These are phyloP conservation scores for Lagenidium giganteum DNA, from an alignment of 352 stramenopile species.

Conservation along the genomic window DNA sequence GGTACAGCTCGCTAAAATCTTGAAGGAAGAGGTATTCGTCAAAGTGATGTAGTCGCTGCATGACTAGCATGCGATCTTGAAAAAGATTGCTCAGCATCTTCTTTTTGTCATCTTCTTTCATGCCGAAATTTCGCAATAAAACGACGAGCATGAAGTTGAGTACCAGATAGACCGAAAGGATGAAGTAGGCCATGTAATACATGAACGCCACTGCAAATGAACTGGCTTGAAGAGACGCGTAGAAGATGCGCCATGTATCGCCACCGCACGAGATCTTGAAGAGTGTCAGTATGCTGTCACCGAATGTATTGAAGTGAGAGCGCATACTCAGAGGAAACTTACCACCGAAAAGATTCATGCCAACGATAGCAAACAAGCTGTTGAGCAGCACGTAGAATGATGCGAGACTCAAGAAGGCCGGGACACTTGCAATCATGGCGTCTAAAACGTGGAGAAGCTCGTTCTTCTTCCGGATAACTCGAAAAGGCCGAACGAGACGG, in stretches of 20 bases:
- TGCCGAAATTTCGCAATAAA: slow-evolving; percentile 74
- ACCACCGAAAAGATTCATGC: slow-evolving; percentile 78
- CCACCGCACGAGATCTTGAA: slow-evolving; percentile 84
- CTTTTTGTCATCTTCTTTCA: slow-evolving; percentile 81
- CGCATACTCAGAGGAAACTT: slow-evolving; percentile 65
- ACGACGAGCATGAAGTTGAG: slow-evolving; percentile 87
- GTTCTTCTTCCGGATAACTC: slow-evolving; percentile 71
- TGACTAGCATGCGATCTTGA: slow-evolving; percentile 72
- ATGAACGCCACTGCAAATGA: slow-evolving; percentile 50
- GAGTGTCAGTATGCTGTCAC: slow-evolving; percentile 75
- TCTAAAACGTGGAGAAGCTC: slow-evolving; percentile 67
- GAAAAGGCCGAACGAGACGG: slow-evolving; percentile 68
- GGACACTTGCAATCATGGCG: slow-evolving; percentile 58
- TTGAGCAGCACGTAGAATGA: slow-evolving; percentile 61
- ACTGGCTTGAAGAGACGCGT: slow-evolving; percentile 53
- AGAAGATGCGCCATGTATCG: slow-evolving; percentile 79
- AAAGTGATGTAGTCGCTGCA: slow-evolving; percentile 74
- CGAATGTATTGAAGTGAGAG: slow-evolving; percentile 82
- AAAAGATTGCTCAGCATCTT: slow-evolving; percentile 69
- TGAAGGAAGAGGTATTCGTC: slow-evolving; percentile 75
- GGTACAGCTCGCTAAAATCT: slow-evolving; percentile 70
- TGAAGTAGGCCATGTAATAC: slow-evolving; percentile 75
- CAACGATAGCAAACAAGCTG: slow-evolving; percentile 77
- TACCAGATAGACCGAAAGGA: slow-evolving; percentile 60
- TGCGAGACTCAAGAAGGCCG: slow-evolving; percentile 59